phyloP scores from a whole-genome alignment of 2,329 filamentous ascomycete genomes.

The Calcarisporium arbuscula region DNA sequence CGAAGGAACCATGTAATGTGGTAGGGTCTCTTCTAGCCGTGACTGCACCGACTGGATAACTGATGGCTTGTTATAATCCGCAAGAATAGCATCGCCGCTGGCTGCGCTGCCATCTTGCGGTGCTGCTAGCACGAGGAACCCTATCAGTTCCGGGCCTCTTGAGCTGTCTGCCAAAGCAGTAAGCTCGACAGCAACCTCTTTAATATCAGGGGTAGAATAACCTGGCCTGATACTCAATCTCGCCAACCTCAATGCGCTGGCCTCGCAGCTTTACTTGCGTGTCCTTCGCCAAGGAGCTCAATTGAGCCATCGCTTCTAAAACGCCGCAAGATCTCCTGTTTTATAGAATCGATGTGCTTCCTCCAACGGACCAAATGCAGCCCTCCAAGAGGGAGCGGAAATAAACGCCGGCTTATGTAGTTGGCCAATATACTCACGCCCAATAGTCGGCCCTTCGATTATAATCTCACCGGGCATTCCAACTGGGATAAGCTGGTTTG shows the following conservation, averaged over 20 bases:
- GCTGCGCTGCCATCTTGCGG: background rate
- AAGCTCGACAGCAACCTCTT: background rate
- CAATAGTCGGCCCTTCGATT: slow-evolving; percentile 1
- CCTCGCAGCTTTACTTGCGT: slow-evolving; percentile 49
- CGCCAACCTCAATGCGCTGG: slow-evolving; percentile 38
- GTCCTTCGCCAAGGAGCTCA: slow-evolving; percentile 32
- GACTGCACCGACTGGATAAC: background rate
- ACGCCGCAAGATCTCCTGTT: background rate
- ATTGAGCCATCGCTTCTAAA: background rate
- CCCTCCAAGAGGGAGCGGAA: background rate
- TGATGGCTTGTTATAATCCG: too few species aligned
- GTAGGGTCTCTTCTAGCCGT: background rate
- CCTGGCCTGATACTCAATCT: slow-evolving; percentile 7
- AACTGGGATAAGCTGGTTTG: background rate
- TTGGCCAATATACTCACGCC: background rate
- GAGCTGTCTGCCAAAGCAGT: background rate
- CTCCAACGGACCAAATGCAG: background rate
- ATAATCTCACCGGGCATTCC: background rate
- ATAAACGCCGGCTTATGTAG: background rate
- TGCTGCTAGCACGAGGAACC: background rate
- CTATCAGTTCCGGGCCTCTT: background rate
- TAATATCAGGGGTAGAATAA: background rate
- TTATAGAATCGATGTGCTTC: background rate
- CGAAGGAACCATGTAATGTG: background rate
- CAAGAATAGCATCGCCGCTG: too few species aligned